Percentiles rank a stretch among this genome's conserved stretches.
Evolutionary conservation across 2,329 filamentous ascomycete genomes (phyloP).

Genomic region (Triangularia setosa): DNA sequence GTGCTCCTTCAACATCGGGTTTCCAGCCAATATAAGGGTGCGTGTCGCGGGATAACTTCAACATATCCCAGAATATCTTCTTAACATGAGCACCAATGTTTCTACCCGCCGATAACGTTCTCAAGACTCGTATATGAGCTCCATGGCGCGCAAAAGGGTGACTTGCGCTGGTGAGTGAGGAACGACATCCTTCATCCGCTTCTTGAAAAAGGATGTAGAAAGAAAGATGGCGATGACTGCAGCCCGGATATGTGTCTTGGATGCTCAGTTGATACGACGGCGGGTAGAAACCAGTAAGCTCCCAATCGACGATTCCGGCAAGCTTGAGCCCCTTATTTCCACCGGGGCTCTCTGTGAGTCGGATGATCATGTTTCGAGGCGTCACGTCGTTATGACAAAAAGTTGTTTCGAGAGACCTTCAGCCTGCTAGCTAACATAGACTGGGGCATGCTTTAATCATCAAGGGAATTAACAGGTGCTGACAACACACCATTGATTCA

Average conservation of each 20-base stretch:
- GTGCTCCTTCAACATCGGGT: neutral
- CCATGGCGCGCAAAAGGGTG: neutral
- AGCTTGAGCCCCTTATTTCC: neutral
- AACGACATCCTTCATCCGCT: neutral
- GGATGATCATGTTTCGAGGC: conserved; percentile 18
- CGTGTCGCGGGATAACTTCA: neutral
- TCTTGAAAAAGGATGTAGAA: neutral
- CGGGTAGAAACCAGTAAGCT: conserved; percentile 13
- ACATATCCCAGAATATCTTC: neutral
- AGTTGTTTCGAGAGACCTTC: neutral
- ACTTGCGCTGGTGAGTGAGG: neutral
- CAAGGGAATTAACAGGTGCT: too few species aligned
- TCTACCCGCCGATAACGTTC: neutral
- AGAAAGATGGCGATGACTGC: neutral
- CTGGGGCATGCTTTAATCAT: neutral
- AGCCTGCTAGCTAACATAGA: neutral
- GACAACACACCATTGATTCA: neutral
- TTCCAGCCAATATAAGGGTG: conserved; percentile 5
- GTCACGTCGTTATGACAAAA: conserved; percentile 18
- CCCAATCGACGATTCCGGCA: conserved; percentile 14
- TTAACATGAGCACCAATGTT: neutral
- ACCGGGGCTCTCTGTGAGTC: neutral
- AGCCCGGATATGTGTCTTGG: neutral
- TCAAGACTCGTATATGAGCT: neutral
- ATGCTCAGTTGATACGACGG: conserved; percentile 4